A percentile compares a stretch with the other conserved stretches of the same genome.
These are phyloP conservation scores for Xylaria longipes DNA, from an alignment of 495 filamentous ascomycete genomes.

Conservation along the genomic window DNA sequence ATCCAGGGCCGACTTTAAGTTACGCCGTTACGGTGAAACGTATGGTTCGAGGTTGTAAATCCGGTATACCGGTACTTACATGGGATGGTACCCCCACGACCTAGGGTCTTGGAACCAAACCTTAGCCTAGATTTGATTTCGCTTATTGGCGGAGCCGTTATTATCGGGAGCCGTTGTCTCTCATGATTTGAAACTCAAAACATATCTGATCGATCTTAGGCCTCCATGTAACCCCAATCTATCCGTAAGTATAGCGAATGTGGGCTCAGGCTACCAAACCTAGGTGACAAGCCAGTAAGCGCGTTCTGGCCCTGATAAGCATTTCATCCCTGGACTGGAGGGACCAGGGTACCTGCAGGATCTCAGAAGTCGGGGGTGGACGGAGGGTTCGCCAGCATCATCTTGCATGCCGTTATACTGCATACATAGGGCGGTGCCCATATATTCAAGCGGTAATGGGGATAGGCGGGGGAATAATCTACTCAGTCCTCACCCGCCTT, in stretches of 20 bases:
- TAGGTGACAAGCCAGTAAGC: conserved; percentile 6
- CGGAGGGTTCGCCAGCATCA: conserved; percentile 19
- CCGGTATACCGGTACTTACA: conserved; percentile 23
- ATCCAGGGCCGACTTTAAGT: background rate
- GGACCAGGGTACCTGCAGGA: conserved; percentile 24
- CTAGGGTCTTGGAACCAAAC: background rate
- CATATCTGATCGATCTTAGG: conserved; percentile 2
- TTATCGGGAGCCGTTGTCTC: background rate
- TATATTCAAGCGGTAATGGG: conserved; percentile 1
- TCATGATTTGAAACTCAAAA: background rate
- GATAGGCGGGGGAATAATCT: background rate
- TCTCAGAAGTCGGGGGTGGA: conserved; percentile 20
- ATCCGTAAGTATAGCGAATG: conserved; percentile 3
- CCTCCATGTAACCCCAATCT: conserved; percentile 4
- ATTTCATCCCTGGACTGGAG: conserved; percentile 20
- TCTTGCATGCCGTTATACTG: conserved; percentile 21
- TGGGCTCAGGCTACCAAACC: background rate
- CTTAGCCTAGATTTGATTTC: conserved; percentile 7
- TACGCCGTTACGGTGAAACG: conserved; percentile 5
- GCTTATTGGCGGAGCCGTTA: conserved; percentile 1
- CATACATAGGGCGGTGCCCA: conserved; percentile 16
- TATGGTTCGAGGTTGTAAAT: conserved; percentile 22
- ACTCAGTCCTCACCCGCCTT: background rate
- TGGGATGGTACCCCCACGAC: conserved; percentile 15
- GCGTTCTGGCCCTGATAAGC: conserved; percentile 19